phyloP scores from a whole-genome alignment of 805 yeast species.

The Kodamaea kakaduensis region DNA sequence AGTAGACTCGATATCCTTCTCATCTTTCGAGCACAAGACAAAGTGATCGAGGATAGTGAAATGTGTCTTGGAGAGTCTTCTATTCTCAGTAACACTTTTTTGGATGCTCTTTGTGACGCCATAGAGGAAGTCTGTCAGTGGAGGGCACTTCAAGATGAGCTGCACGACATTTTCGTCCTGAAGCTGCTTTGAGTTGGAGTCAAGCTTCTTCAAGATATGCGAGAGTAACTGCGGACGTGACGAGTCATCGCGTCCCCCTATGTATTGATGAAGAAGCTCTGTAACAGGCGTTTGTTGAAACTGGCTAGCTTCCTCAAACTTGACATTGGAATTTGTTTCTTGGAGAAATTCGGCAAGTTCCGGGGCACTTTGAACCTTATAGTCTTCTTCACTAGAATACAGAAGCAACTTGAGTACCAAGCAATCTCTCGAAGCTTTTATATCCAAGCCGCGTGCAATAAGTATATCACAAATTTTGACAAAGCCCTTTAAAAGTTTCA shows the following conservation, averaged over 20 bases:
- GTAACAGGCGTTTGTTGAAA: neutral
- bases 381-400: neutral
- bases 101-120: conserved; percentile 3
- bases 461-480: conserved; percentile 18
- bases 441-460: conserved; percentile 5
- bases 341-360: conserved; percentile 3
- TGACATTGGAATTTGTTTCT: conserved; percentile 6
- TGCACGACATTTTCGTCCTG: conserved; percentile 4
- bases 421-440: conserved; percentile 6
- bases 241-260: too few species aligned
- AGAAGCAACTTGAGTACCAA: conserved; percentile 8
- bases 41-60: conserved; percentile 10
- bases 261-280: neutral
- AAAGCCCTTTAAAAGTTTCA: conserved; percentile 25
- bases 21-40: conserved; percentile 9
- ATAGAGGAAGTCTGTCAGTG: conserved; percentile 2
- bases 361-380: neutral
- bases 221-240: too few species aligned
- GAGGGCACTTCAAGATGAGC: conserved; percentile 4
- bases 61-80: conserved; percentile 10
- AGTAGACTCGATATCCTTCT: conserved; percentile 1
- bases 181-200: neutral
- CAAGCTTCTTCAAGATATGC: neutral
- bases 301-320: neutral
- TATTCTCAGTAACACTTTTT: neutral